phyloP scores from a whole-genome alignment of 1,284 basidiomycete species.

The Erythrobasidium hasegawianum region DNA sequence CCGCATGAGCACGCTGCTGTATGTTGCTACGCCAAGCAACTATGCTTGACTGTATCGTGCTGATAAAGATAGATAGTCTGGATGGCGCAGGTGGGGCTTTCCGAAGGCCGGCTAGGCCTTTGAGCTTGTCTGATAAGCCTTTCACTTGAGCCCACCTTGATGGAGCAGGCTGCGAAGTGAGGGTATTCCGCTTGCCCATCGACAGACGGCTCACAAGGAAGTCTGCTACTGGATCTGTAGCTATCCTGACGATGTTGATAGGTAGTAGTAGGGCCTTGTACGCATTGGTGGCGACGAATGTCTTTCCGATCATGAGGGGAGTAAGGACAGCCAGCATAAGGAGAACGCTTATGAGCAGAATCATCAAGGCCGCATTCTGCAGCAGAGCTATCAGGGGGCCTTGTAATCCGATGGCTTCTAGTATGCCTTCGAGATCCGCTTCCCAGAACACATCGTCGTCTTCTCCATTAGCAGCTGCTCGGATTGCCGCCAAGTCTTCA shows the following conservation, averaged over 20 bases:
- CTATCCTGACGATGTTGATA: constrained; percentile 67
- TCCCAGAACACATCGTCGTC: constrained; percentile 30
- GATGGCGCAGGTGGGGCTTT: background rate
- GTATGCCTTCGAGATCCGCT: constrained; percentile 38
- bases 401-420: constrained; percentile 75
- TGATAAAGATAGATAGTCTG: background rate
- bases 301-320: constrained; percentile 78
- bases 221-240: constrained; percentile 86
- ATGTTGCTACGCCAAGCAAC: background rate
- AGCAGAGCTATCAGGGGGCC: constrained; percentile 77
- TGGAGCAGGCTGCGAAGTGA: background rate
- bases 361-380: constrained; percentile 78
- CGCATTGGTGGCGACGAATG: constrained; percentile 61
- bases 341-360: constrained; percentile 75
- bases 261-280: constrained; percentile 69
- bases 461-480: constrained; percentile 9
- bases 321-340: constrained; percentile 76
- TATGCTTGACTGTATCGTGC: background rate
- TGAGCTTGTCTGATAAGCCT: background rate
- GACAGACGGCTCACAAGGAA: constrained; percentile 58
- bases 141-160: background rate
- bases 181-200: constrained; percentile 41
- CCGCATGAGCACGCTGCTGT: constrained; percentile 29
- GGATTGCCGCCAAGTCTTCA: background rate
- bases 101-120: background rate